A percentile compares a stretch with the other conserved stretches of the same genome.
These are phyloP conservation scores for Annulohypoxylon moriforme DNA, from an alignment of 495 filamentous ascomycete species.

Conservation along the genomic window DNA sequence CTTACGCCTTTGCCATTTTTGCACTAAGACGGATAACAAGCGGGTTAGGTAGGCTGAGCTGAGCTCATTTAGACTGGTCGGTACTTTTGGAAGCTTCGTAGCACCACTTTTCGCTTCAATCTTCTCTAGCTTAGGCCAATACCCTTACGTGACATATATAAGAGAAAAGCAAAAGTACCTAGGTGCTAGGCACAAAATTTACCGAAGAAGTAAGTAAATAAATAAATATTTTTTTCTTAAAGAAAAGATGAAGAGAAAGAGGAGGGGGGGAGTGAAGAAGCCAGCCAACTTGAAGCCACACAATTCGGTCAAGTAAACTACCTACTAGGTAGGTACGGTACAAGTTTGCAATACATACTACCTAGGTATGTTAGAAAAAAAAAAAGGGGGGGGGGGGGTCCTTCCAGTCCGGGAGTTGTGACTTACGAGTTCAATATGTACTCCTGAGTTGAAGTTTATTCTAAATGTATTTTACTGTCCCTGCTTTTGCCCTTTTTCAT, in stretches of 20 bases:
- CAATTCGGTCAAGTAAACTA: too few species aligned
- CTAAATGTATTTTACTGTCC: not conserved
- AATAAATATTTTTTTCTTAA: too few species aligned
- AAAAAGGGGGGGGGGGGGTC: too few species aligned
- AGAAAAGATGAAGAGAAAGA: not conserved
- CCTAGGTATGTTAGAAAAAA: too few species aligned
- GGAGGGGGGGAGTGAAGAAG: not conserved
- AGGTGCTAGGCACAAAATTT: not conserved
- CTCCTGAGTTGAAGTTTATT: not conserved
- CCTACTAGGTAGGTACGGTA: not conserved
- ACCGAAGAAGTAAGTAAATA: too few species aligned
- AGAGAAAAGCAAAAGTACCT: not conserved
- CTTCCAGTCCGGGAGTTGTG: too few species aligned
- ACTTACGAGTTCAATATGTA: too few species aligned
- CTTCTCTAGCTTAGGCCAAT: not conserved
- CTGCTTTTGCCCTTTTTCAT: not conserved
- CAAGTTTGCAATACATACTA: not conserved
- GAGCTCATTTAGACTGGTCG: constrained; percentile 4
- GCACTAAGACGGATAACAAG: not conserved
- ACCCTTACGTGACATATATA: not conserved
- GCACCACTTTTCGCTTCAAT: not conserved
- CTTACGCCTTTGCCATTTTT: not conserved
- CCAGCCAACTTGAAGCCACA: not conserved
- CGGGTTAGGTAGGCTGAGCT: constrained; percentile 3
- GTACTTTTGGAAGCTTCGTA: constrained; percentile 10